Base-by-base conservation (phyloP, 2,329 filamentous ascomycete genomes). In the Aureobasidium sp. region DNA sequence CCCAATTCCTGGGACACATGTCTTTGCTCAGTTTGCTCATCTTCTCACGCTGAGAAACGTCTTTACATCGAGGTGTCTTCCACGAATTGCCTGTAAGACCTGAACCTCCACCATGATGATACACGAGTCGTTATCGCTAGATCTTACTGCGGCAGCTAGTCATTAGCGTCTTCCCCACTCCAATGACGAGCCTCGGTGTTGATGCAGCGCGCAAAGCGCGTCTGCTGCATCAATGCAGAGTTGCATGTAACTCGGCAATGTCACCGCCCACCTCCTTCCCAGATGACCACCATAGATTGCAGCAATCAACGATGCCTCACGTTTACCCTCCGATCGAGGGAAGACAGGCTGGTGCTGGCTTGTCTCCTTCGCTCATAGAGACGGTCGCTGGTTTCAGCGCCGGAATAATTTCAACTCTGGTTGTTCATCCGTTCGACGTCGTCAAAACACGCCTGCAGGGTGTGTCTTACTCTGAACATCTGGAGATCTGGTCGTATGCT, bases 361-460 rank as follows among this genome's bases (percentile, higher is more conserved):
- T 88, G 72, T 87, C 88, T 70, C 85, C 89, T 76, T 90, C 89
- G 69, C 75, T 89, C 71, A 84, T 97, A 75, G 94, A 97, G 82
- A 88, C 88, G 70, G 81, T 92, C 73, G 91, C 94, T 64, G 94
- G 94, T 68, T 88, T 99, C 75, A 89, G 88, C 66, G 94, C 94
- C 63, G 94, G 94, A 64, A 82, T 91, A 62, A 82, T 91, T 68
- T 89, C 92, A 59, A 97, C 94, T 27, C 81, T 97, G 53, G 87
- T 86, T 62, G 88, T 94, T 58, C 93, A 97, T 73, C 94, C 94
- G 35, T 85, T 99, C 64, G 94, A 99, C 77, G 86, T 99, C 66
- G 86, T 97, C 73, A 99, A 99, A 81, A 97, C 93, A 64, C 88
- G 94, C 66, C 85, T 99, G 72, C 94, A 99, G 78, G 70, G 64